Evolutionary conservation across 2,329 filamentous ascomycete species (phyloP), one percentile per base, ranked within the genome.

Genomic region (Fusarium succisae): DNA sequence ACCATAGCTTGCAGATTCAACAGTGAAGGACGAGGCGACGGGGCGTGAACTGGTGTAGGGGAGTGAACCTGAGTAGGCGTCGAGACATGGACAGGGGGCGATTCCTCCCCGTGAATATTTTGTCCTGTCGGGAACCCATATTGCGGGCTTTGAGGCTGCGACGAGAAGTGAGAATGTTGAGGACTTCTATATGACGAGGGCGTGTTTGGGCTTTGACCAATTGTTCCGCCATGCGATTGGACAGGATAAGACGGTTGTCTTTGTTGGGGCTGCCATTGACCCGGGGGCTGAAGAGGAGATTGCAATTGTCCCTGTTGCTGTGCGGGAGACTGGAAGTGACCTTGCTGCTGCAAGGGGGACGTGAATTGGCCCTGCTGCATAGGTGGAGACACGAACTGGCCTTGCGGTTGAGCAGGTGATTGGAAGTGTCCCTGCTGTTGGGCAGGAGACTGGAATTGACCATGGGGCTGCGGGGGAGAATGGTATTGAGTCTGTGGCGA

Each of bases 221-320:
- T 56, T 18, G 65, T 73, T 26, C 81, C 82, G 44, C 81, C 82
- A 54, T 84, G 83, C 35, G 81, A 82, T 53, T 83, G 81, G 9
- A 84, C 83, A 20, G 81, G 72, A 12, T 70, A 64, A 50, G 85
- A 85, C 18, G 80, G 78, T 32, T 68, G 73, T 1, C 84, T 83
- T 41, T 84, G 83, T 3, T 84, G 82, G n/a, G 61, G 57, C 43
- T 76, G 75, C 57, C 72, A 71, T 38, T 68, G 73, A 20, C 66
- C 45, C 14, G 50, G 71, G 30, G 60, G 47, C 12, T 71, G 71
- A 24, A 55, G 45, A 22, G 70, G 57, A 35, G 69, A 59, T 22
- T 55, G 69, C 15, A 72, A 72, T 10, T 72, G 69, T 8, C 57
- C 57, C 30, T 74, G 71, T 17, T 37, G 45, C 37, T 68, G 62